A percentile compares a stretch with the other conserved stretches of the same genome.
Evolutionary conservation across 441 rosid species (phyloP).

Genomic region (Lepidium campestre): DNA sequence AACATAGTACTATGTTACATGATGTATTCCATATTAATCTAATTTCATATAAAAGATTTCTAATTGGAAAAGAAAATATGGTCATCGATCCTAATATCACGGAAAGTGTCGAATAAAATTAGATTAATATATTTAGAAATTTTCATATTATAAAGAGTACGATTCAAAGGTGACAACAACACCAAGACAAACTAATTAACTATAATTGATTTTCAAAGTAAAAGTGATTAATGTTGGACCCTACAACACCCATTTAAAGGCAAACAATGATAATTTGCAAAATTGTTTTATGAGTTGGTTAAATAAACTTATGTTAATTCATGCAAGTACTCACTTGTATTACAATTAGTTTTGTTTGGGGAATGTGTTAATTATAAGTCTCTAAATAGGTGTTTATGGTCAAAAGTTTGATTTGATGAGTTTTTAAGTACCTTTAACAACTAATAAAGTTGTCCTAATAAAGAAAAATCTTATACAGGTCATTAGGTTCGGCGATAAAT

Average conservation of each 20-base stretch:
- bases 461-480: slow-evolving; percentile 11
- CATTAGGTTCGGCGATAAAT: slow-evolving; percentile 1
- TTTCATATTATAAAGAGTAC: slow-evolving; percentile 3
- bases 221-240: slow-evolving; percentile 24
- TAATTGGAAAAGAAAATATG: background rate
- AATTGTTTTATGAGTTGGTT: slow-evolving; percentile 20
- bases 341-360: background rate
- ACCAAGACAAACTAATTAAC: slow-evolving; percentile 22
- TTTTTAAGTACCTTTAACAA: slow-evolving; percentile 24
- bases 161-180: slow-evolving; percentile 25
- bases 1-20: too few relatives aligned
- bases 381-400: background rate
- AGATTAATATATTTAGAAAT: background rate
- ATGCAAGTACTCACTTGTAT: slow-evolving; percentile 3
- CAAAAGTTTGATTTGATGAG: slow-evolving; percentile 13
- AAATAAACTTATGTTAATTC: background rate
- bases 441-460: slow-evolving; percentile 14
- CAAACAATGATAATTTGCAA: slow-evolving; percentile 22
- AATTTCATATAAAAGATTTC: background rate
- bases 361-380: background rate
- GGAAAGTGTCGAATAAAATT: slow-evolving; percentile 4
- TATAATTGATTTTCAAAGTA: slow-evolving; percentile 7
- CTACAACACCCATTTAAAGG: slow-evolving; percentile 28
- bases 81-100: slow-evolving; percentile 9
- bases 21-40: background rate